A percentile compares a stretch with the other conserved stretches of the same genome.
phyloP scores from a whole-genome alignment of 148 eudicot species.

The Nyssa sinensis region DNA sequence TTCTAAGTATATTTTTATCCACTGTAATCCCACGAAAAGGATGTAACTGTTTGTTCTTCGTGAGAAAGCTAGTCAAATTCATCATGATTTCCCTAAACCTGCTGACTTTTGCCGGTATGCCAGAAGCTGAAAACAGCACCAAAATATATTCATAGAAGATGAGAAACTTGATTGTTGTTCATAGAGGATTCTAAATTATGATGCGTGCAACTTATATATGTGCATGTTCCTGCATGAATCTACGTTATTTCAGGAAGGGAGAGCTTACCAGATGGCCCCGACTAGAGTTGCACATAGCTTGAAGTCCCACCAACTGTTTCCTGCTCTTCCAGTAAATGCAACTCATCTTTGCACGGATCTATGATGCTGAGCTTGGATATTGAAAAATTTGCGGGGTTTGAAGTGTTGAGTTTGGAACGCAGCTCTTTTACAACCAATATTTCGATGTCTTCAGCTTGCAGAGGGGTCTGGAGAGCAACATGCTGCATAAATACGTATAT shows the following conservation, averaged over 20 bases:
- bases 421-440: neutral
- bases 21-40: neutral
- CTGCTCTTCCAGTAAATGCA: neutral
- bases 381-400: neutral
- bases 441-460: neutral
- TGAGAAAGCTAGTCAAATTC: neutral
- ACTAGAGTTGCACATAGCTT: neutral
- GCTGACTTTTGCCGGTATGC: conserved; percentile 7
- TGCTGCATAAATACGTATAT: neutral
- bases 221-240: neutral
- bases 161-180: neutral
- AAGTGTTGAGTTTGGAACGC: neutral
- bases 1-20: neutral
- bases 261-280: conserved; percentile 5
- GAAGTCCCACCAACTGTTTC: neutral
- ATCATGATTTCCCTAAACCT: neutral
- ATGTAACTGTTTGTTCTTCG: neutral
- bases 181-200: neutral
- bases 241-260: neutral
- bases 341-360: neutral
- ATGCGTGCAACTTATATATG: neutral
- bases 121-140: conserved; percentile 3
- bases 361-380: too few relatives aligned
- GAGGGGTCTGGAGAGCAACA: neutral
- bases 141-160: neutral